Conservation (phyloP, 805 yeast species). For the Candida multigemmis region DNA sequence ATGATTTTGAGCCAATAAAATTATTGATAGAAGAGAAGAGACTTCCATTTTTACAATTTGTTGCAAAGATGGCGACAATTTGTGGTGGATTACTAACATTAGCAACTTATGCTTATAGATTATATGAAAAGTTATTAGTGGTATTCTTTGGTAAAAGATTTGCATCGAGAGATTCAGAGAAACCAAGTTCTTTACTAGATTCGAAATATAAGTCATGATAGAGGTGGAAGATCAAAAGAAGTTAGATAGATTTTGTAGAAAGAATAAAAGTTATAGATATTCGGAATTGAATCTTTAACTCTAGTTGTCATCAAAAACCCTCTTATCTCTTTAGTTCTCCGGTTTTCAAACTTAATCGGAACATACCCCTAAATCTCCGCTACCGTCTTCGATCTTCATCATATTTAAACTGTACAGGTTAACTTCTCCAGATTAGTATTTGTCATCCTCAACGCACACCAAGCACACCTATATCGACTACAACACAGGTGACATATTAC, state of each 20-base stretch:
- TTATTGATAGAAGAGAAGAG: conserved; percentile 63
- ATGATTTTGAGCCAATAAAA: conserved; percentile 83
- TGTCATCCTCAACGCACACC: no score
- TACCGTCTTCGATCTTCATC: no score
- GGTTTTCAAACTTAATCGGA: no score
- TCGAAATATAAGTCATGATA: neutral
- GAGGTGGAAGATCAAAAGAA: neutral
- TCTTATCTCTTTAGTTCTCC: no score
- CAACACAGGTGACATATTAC: no score
- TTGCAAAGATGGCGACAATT: conserved; percentile 71
- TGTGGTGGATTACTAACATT: conserved; percentile 72
- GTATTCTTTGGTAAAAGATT: conserved; percentile 51
- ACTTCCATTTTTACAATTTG: conserved; percentile 68
- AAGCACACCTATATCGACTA: no score
- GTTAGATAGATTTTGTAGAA: neutral
- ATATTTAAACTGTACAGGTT: no score
- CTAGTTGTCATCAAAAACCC: no score
- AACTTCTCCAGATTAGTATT: no score
- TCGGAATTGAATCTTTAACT: neutral
- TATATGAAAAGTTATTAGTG: conserved; percentile 44
- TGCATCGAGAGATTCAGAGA: conserved; percentile 40
- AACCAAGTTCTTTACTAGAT: conserved; percentile 4
- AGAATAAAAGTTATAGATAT: neutral
- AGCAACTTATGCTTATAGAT: conserved; percentile 56
- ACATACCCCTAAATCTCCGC: no score